Evolutionary conservation across 176 grass and related monocot species (phyloP).

Genomic region (Oryza longistaminata): DNA sequence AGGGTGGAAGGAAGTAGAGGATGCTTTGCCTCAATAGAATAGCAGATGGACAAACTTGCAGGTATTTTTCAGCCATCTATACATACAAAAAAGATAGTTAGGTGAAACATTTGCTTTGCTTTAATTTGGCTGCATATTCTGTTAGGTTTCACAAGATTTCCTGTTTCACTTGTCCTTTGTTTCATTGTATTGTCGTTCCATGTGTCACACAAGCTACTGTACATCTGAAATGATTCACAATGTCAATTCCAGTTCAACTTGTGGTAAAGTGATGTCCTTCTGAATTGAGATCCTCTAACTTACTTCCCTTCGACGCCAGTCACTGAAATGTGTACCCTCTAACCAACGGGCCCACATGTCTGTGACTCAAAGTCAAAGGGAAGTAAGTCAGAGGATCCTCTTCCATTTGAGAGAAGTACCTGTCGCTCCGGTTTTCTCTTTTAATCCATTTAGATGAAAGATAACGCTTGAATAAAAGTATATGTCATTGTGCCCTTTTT

Average conservation of each 20-base stretch:
- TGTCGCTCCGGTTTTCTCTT: neutral
- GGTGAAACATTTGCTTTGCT: neutral
- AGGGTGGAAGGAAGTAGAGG: constrained; percentile 87
- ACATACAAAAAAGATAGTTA: neutral
- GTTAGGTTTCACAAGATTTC: constrained; percentile 8
- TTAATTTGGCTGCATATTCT: constrained; percentile 6
- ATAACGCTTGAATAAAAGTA: neutral
- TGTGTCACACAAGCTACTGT: neutral
- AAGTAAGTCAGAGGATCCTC: no score
- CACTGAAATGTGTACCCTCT: no score
- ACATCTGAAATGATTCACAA: neutral
- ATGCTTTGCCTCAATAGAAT: constrained; percentile 58
- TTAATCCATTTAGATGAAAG: neutral
- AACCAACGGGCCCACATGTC: no score
- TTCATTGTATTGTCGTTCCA: neutral
- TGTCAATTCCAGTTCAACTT: neutral
- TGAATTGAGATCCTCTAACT: no score
- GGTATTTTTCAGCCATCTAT: constrained; percentile 17
- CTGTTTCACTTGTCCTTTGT: neutral
- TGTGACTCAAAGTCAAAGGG: no score
- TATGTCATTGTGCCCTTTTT: neutral
- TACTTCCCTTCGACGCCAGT: no score
- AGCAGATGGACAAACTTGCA: neutral
- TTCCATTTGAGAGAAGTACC: neutral
- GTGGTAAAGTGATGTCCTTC: constrained; percentile 13